These are phyloP conservation scores for Ligustrum vulgare DNA, from an alignment of 257 asterid species.

Conservation along the genomic window DNA sequence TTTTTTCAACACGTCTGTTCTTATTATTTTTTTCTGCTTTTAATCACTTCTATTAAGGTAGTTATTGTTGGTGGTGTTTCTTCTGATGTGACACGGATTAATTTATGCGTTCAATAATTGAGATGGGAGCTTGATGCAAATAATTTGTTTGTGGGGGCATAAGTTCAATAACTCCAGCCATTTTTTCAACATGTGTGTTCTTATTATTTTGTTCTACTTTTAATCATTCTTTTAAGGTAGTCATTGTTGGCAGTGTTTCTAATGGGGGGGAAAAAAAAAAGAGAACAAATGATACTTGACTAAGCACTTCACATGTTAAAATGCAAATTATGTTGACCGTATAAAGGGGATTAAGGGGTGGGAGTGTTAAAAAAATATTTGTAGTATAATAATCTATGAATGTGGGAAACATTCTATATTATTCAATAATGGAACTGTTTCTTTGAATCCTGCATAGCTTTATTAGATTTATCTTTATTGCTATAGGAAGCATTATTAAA, in stretches of 20 bases:
- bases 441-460: too few species aligned
- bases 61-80: not conserved
- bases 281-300: too few species aligned
- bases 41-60: not conserved
- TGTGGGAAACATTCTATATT: too few species aligned
- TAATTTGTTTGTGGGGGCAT: not conserved
- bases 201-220: not conserved
- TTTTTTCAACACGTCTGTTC: not conserved
- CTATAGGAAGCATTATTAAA: too few species aligned
- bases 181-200: not conserved
- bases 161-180: not conserved
- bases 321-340: not conserved
- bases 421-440: too few species aligned
- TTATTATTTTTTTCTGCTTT: not conserved
- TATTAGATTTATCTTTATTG: too few species aligned
- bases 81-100: not conserved
- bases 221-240: not conserved
- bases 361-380: not conserved
- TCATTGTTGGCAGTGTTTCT: not conserved
- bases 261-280: too few species aligned
- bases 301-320: too few species aligned
- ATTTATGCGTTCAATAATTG: not conserved
- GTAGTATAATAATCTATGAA: not conserved
- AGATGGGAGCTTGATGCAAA: not conserved
- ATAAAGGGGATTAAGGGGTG: not conserved